Evolutionary conservation across 805 yeast species (phyloP), one percentile per base, ranked within the genome.

Genomic region (Kregervanrija fluxuum): DNA sequence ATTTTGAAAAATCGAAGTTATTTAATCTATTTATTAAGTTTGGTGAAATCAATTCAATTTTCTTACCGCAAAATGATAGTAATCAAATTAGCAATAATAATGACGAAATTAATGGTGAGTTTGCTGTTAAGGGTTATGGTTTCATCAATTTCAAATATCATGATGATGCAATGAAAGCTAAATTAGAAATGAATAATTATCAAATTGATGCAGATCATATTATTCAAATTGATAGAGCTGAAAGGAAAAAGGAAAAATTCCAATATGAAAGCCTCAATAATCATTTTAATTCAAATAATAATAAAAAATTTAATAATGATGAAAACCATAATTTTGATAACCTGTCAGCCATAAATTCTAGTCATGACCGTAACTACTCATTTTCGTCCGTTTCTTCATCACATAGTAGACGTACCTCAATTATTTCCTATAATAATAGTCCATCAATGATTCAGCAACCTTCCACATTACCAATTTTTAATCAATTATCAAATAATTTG

Each of bases 81-180:
- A 48, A 48, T 13, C 37, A 11, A n/a, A 34, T 39, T 11, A 44
- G 45, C 17, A 56, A 56, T 14, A 46, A 47, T 15, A 55, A 68
- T 34, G 37, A 41, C 11, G 48, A 46, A 16, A 54, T 54, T 14
- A 45, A 46, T 13, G 55, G 68, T 4, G 38, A 35, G 14, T 11
- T 30, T 6, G 32, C 40, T 14, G 14, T 38, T 8, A 43, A 69
- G 47, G 74, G 73, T 11, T 76, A 74, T 51, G 85, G 81, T 0
- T 81, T 74, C 51, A 68, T 81, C 34, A 74, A 73, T 43, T 77
- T 75, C 50, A 57, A 59, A 14, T 62, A 56, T 35, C 80, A 75
- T 54, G 69, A 67, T 14, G 73, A 72, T 48, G 77, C 81, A 1
- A 52, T 77, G 35, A 60, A 54, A 15, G 74, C 79, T 6, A 68